Evolutionary conservation across 2,329 filamentous ascomycete genomes (phyloP).

Genomic region (Parastagonospora nodorum): DNA sequence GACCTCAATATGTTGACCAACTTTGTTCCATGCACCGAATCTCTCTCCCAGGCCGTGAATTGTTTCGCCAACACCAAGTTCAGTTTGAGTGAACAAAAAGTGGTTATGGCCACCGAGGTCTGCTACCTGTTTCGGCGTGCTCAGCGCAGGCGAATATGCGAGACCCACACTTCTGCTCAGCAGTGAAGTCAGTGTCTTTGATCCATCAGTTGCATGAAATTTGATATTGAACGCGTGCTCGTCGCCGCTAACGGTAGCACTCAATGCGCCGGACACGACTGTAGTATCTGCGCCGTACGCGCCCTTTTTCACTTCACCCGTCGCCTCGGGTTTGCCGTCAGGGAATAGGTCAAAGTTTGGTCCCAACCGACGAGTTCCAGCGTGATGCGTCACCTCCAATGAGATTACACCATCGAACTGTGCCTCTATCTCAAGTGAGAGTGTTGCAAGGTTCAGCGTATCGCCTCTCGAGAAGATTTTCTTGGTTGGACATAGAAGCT

Average conservation of each 20-base stretch:
- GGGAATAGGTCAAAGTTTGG: constrained; percentile 66
- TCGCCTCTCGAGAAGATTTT: constrained; percentile 61
- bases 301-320: constrained; percentile 48
- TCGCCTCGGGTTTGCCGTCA: constrained; percentile 51
- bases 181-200: constrained; percentile 60
- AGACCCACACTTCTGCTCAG: constrained; percentile 62
- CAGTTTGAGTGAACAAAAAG: constrained; percentile 54
- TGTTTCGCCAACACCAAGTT: constrained; percentile 62
- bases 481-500: constrained; percentile 62
- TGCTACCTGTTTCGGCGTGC: constrained; percentile 58
- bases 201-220: constrained; percentile 58
- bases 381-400: constrained; percentile 63
- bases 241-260: constrained; percentile 57
- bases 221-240: constrained; percentile 61
- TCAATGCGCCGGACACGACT: constrained; percentile 57
- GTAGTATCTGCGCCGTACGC: constrained; percentile 52
- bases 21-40: constrained; percentile 77
- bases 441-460: constrained; percentile 60
- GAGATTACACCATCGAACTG: constrained; percentile 65
- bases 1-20: constrained; percentile 72
- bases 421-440: constrained; percentile 63
- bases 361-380: constrained; percentile 57
- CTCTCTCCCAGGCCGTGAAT: constrained; percentile 77
- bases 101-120: constrained; percentile 55
- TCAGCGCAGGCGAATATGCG: constrained; percentile 61